These are phyloP conservation scores for Dothideomycetes sp. DNA, from an alignment of 2,329 filamentous ascomycete species.

Conservation along the genomic window DNA sequence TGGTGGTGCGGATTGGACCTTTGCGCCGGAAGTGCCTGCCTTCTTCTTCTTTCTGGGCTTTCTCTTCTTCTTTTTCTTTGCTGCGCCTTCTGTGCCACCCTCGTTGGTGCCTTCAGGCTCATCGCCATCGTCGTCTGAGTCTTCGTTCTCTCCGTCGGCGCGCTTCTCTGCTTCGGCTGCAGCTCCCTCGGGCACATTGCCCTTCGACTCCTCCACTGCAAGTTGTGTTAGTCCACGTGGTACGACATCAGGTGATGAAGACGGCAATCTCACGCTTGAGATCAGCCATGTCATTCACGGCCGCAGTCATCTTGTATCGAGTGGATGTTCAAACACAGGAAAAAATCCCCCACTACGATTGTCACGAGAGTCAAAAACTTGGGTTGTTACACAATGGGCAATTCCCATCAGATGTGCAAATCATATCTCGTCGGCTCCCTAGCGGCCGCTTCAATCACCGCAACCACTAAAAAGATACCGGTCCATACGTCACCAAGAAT, in stretches of 20 bases:
- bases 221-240: not conserved
- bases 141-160: conserved; percentile 25
- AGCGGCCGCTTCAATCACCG: too few relatives aligned
- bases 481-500: not conserved
- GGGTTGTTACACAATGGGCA: too few relatives aligned
- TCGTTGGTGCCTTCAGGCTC: conserved; percentile 29
- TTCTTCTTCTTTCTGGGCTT: conserved; percentile 36
- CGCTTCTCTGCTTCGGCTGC: conserved; percentile 16
- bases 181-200: conserved; percentile 14
- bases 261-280: conserved; percentile 6
- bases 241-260: not conserved
- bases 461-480: too few relatives aligned
- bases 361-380: too few relatives aligned
- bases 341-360: too few relatives aligned
- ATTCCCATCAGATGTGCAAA: too few relatives aligned
- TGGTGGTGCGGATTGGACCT: conserved; percentile 38
- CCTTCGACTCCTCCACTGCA: conserved; percentile 15
- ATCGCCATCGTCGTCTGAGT: conserved; percentile 30
- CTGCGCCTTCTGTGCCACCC: conserved; percentile 22
- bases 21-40: conserved; percentile 24
- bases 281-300: too few relatives aligned
- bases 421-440: too few relatives aligned
- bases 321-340: too few relatives aligned
- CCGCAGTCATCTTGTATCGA: too few relatives aligned
- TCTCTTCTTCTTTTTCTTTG: conserved; percentile 40